Evolutionary conservation across 2,329 filamentous ascomycete species (phyloP).

Genomic region (Davidsoniella eucalypti): DNA sequence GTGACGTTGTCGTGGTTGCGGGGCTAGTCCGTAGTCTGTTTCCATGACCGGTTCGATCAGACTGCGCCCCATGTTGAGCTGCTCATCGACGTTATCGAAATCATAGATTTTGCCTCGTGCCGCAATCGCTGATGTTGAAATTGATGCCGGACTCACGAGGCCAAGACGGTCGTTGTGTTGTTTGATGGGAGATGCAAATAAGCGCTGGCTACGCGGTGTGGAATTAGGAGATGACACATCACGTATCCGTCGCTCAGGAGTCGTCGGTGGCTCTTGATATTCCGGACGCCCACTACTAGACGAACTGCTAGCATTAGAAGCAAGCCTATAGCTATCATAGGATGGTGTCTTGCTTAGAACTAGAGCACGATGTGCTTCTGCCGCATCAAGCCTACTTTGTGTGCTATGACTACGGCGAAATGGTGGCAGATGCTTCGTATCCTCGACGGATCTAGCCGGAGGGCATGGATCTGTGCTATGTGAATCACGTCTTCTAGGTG

Average conservation of each 20-base stretch:
- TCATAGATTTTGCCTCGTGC: constrained; percentile 30
- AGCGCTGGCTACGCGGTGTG: constrained; percentile 1
- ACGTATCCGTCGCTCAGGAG: background rate
- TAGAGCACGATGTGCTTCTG: background rate
- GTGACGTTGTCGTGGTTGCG: constrained; percentile 16
- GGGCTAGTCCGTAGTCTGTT: constrained; percentile 17
- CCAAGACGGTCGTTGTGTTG: background rate
- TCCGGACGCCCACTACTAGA: background rate
- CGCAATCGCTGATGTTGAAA: constrained; percentile 24
- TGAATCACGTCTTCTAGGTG: constrained; percentile 9
- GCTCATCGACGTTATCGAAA: constrained; percentile 18
- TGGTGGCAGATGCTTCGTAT: constrained; percentile 3
- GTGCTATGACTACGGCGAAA: constrained; percentile 8
- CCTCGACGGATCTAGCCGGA: background rate
- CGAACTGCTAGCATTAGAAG: background rate
- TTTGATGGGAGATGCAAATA: constrained; percentile 7
- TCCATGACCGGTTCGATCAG: constrained; percentile 10
- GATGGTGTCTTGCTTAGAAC: constrained; percentile 1
- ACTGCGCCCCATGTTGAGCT: constrained; percentile 11
- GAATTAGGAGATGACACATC: background rate
- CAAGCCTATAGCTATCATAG: background rate
- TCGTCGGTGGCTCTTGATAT: background rate
- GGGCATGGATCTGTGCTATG: constrained; percentile 1
- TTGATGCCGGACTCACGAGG: constrained; percentile 2
- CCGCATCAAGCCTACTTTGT: constrained; percentile 3